These are phyloP conservation scores for Niebla homalea DNA, from an alignment of 495 filamentous ascomycete genomes.

Conservation along the genomic window DNA sequence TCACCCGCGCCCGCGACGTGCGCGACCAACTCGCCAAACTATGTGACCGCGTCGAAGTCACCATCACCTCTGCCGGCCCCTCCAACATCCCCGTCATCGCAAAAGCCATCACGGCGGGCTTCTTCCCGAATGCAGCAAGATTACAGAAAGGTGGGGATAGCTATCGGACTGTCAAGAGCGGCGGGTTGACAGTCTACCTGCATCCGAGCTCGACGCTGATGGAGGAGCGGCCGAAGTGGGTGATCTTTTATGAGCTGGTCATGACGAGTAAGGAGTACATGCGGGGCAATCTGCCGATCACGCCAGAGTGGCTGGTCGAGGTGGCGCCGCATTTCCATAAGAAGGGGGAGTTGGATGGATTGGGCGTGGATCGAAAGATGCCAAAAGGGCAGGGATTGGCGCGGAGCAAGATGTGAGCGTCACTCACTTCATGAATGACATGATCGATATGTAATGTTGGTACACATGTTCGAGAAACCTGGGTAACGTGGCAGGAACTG, in stretches of 20 bases:
- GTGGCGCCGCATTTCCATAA: conserved; percentile 94
- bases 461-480: no score
- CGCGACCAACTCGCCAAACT: conserved; percentile 90
- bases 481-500: no score
- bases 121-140: conserved; percentile 88
- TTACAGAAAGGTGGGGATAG: conserved; percentile 75
- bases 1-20: conserved; percentile 80
- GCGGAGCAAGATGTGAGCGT: conserved; percentile 29
- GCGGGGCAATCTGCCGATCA: conserved; percentile 71
- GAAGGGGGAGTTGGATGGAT: conserved; percentile 73
- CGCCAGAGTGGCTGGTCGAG: conserved; percentile 77
- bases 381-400: conserved; percentile 45
- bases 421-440: no score
- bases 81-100: conserved; percentile 63
- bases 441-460: no score
- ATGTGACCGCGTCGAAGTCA: conserved; percentile 85
- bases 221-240: conserved; percentile 59
- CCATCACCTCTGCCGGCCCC: conserved; percentile 52
- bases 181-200: conserved; percentile 69
- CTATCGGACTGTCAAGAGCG: conserved; percentile 88
- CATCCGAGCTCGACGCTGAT: conserved; percentile 77
- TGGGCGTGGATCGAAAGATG: conserved; percentile 72
- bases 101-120: conserved; percentile 80
- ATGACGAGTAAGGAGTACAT: conserved; percentile 92
- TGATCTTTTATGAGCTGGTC: conserved; percentile 86